Base-by-base conservation (phyloP, 1,284 basidiomycete genomes). In the Ceratobasidium sp. region DNA sequence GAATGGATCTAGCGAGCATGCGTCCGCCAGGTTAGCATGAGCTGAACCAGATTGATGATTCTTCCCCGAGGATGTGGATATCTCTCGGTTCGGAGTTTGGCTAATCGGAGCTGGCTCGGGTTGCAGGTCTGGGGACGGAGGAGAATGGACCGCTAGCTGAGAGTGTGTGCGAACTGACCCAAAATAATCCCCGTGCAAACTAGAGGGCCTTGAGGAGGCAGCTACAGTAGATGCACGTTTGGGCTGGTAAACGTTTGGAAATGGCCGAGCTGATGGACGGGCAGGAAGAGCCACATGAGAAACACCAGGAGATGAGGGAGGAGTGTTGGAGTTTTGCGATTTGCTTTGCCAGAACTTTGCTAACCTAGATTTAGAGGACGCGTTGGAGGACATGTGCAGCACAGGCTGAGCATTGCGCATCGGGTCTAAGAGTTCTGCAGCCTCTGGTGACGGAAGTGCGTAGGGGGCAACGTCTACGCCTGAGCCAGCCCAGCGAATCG, bases 361-460 rank as follows among this genome's bases (percentile, higher is more conserved):
- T 50, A 76, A 77, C 30, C 78, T 74, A 30, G 77, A 64, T 50
- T 74, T 45, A 32, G 55, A 5, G n/a, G 41, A 21, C 3, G 55
- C 41, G 14, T 43, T 23, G 10, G 55, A 34, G 18, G 67, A 26
- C 10, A 32, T 36, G 21, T 36, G 30, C 12, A 69, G 52, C 9
- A 70, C 28, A 39, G 55, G 67, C 26, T 58, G 28, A 16, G 67
- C 67, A 14, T 59, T 86, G 21, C 91, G 87, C 87, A 95, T 89
- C 0, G 93, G 93, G 79, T 95, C 93, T 6, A 89, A 89, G 34
- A 96, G 84, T 78, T 96, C 93, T 76, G 89, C 70, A 62, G 53
- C 67, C 78, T 96, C 94, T 0, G 94, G 94, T 36, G 91, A 93
- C 1, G 94, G 94, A 0, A 95, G 83, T 0, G 91, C 88, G 12